Conservation (phyloP, 2,329 filamentous ascomycete species). For the Anisogramma anomala region DNA sequence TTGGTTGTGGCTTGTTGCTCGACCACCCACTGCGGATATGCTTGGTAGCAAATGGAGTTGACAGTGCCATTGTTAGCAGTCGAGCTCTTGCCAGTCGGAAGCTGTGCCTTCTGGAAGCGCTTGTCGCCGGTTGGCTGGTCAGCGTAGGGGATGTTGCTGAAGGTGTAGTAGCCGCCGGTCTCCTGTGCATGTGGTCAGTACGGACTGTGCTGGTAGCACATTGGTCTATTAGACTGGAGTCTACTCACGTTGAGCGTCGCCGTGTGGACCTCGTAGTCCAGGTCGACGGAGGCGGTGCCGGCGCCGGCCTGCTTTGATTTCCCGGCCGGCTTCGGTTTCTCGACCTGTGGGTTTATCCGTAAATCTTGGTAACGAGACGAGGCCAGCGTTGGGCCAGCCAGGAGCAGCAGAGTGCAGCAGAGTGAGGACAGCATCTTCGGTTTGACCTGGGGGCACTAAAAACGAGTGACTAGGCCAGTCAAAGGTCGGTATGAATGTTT, state of each 20-base stretch:
- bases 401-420: background rate
- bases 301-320: no score
- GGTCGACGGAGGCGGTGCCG: constrained; percentile 16
- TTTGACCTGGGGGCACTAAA: background rate
- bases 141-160: constrained; percentile 29
- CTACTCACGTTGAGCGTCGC: constrained; percentile 18
- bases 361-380: background rate
- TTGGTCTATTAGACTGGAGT: no score
- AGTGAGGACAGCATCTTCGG: background rate
- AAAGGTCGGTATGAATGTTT: no score
- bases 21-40: constrained; percentile 21
- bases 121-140: constrained; percentile 24
- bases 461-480: background rate
- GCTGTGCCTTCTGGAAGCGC: constrained; percentile 24
- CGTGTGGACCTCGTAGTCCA: constrained; percentile 21
- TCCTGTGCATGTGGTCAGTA: constrained; percentile 12
- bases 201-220: background rate
- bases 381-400: background rate
- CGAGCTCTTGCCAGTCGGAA: constrained; percentile 18
- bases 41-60: constrained; percentile 20
- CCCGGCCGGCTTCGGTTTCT: no score
- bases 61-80: constrained; percentile 17
- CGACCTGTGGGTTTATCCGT: no score
- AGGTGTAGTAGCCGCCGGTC: constrained; percentile 26
- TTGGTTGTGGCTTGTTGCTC: constrained; percentile 13